These are phyloP conservation scores for Chrysoporthe cubensis DNA, from an alignment of 2,329 filamentous ascomycete genomes.

Conservation along the genomic window DNA sequence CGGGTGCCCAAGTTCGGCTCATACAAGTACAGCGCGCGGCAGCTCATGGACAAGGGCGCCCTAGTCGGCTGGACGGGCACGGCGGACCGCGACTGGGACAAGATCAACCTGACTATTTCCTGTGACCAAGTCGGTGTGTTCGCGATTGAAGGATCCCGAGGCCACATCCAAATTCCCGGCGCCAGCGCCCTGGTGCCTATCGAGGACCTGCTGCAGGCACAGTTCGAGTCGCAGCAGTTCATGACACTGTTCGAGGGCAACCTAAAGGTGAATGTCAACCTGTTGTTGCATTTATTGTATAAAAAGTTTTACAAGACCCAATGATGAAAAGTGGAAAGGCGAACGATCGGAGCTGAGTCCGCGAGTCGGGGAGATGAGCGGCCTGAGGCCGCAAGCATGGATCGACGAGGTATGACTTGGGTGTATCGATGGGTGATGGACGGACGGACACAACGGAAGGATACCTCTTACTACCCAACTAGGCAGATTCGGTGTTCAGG, in stretches of 20 bases:
- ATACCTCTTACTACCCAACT: constrained; percentile 24
- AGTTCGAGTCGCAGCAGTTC: constrained; percentile 96
- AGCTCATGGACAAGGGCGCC: constrained; percentile 90
- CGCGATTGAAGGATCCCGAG: constrained; percentile 85
- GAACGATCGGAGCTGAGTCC: background rate
- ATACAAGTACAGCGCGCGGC: constrained; percentile 93
- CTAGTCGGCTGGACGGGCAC: constrained; percentile 90
- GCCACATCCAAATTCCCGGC: constrained; percentile 94
- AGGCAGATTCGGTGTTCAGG: constrained; percentile 25
- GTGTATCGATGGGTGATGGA: constrained; percentile 16
- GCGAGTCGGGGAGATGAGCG: background rate
- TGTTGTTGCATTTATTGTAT: constrained; percentile 95
- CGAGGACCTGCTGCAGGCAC: constrained; percentile 91
- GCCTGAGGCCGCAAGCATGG: background rate
- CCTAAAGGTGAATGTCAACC: constrained; percentile 90
- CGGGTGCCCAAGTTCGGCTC: constrained; percentile 97
- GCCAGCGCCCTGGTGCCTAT: constrained; percentile 87
- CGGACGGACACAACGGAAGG: constrained; percentile 15
- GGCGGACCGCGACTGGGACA: constrained; percentile 81
- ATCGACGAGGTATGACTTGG: constrained; percentile 21
- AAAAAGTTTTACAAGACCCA: constrained; percentile 94
- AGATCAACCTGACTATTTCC: constrained; percentile 91
- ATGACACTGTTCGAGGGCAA: constrained; percentile 90
- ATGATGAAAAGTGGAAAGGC: constrained; percentile 39
- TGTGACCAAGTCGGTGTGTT: constrained; percentile 95